Conservation (phyloP, 176 grass and related monocot species). For the Aechmea fasciata region DNA sequence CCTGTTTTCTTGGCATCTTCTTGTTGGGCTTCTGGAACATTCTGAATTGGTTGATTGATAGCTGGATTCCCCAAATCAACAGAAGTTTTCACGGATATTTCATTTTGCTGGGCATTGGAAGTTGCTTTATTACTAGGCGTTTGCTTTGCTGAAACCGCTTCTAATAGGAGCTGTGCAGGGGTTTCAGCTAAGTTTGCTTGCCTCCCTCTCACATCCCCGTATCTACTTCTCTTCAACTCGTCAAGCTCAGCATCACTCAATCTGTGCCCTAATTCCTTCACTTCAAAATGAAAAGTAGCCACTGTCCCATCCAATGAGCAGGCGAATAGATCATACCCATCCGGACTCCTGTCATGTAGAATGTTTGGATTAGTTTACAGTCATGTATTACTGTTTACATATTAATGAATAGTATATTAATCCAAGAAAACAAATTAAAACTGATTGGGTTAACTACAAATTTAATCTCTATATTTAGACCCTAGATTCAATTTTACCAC, state of each 20-base stretch:
- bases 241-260: conserved; percentile 86
- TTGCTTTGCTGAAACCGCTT: conserved; percentile 77
- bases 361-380: not conserved
- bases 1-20: conserved; percentile 47
- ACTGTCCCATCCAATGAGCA: conserved; percentile 95
- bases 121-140: conserved; percentile 40
- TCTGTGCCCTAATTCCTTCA: conserved; percentile 85
- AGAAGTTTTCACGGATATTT: conserved; percentile 38
- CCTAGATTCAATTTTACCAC: no score
- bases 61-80: conserved; percentile 30
- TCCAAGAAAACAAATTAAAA: no score
- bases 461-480: no score
- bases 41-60: conserved; percentile 37
- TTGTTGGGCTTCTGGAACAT: conserved; percentile 43
- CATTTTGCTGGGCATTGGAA: conserved; percentile 41
- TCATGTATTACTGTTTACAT: not conserved
- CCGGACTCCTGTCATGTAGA: conserved; percentile 72
- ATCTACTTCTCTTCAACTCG: conserved; percentile 85
- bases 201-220: conserved; percentile 87
- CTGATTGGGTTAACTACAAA: no score
- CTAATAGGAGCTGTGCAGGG: conserved; percentile 66
- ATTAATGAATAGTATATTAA: no score
- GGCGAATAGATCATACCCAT: conserved; percentile 92
- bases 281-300: conserved; percentile 84
- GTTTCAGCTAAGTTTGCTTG: conserved; percentile 94